Conservation (phyloP, 805 yeast genomes). For the Ogataea nitratoaversa region DNA sequence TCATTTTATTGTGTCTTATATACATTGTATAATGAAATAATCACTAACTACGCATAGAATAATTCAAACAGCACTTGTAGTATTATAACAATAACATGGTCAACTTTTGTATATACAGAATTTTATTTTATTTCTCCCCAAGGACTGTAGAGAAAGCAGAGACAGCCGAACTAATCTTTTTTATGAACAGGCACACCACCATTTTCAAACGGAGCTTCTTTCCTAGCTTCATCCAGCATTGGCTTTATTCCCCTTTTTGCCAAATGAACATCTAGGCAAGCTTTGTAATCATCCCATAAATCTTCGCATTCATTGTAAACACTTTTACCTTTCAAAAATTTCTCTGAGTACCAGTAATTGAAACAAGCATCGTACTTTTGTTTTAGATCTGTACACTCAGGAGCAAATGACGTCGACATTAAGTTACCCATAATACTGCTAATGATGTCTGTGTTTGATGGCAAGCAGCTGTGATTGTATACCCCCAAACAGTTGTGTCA, state of each 20-base stretch:
- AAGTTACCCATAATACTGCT: conserved; percentile 53
- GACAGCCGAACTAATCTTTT: conserved; percentile 5
- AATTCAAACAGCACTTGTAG: no score
- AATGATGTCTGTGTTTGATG: no score
- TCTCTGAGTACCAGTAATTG: conserved; percentile 92
- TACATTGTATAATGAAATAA: neutral
- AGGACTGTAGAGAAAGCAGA: no score
- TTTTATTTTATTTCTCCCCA: neutral
- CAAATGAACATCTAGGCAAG: conserved; percentile 74
- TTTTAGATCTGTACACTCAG: conserved; percentile 89
- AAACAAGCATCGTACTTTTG: conserved; percentile 88
- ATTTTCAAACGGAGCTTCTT: conserved; percentile 81
- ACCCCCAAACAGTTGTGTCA: no score
- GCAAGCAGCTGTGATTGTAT: no score
- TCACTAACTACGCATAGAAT: no score
- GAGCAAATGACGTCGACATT: conserved; percentile 89
- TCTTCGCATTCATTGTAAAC: conserved; percentile 84
- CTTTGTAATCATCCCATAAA: conserved; percentile 81
- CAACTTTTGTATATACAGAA: conserved; percentile 1
- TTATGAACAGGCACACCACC: conserved; percentile 44
- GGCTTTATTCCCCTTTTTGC: conserved; percentile 74
- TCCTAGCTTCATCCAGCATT: conserved; percentile 82
- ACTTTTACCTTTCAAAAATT: conserved; percentile 60
- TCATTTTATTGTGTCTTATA: neutral
- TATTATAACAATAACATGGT: no score